These are phyloP conservation scores for Tylopilus orsonianus DNA, from an alignment of 1,284 basidiomycete species.

Conservation along the genomic window DNA sequence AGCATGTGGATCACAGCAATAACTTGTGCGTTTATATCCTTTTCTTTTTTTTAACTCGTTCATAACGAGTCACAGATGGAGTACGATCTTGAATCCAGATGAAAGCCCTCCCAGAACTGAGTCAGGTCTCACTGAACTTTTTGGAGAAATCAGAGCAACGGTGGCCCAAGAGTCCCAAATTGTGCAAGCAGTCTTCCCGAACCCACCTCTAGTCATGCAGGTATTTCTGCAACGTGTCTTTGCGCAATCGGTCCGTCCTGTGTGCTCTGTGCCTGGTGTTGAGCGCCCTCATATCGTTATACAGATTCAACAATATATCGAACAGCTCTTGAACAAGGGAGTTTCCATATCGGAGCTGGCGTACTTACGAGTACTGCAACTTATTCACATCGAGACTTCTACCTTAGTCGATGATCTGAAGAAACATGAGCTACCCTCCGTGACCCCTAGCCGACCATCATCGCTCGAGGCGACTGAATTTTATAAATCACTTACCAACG, in stretches of 20 bases:
- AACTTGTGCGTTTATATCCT: slow-evolving; percentile 51
- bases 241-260: slow-evolving; percentile 83
- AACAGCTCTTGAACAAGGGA: slow-evolving; percentile 77
- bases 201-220: slow-evolving; percentile 97
- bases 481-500: slow-evolving; percentile 49
- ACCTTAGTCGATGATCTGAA: slow-evolving; percentile 91
- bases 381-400: slow-evolving; percentile 82
- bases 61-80: slow-evolving; percentile 66
- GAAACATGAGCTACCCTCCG: slow-evolving; percentile 80
- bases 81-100: slow-evolving; percentile 76
- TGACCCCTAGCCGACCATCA: slow-evolving; percentile 50
- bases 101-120: slow-evolving; percentile 78
- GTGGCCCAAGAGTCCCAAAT: slow-evolving; percentile 97
- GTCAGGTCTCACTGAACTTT: slow-evolving; percentile 77
- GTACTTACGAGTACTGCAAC: slow-evolving; percentile 87
- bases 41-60: background rate
- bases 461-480: slow-evolving; percentile 62
- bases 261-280: background rate
- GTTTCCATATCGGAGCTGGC: slow-evolving; percentile 81
- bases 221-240: slow-evolving; percentile 98
- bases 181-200: slow-evolving; percentile 97
- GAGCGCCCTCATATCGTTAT: slow-evolving; percentile 10
- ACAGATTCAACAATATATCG: slow-evolving; percentile 94
- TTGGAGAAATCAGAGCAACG: slow-evolving; percentile 86
- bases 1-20: slow-evolving; percentile 56